Evolutionary conservation across 345 rosid species (phyloP), one percentile per base, ranked within the genome.

Genomic region (Boechera divaricarpa): DNA sequence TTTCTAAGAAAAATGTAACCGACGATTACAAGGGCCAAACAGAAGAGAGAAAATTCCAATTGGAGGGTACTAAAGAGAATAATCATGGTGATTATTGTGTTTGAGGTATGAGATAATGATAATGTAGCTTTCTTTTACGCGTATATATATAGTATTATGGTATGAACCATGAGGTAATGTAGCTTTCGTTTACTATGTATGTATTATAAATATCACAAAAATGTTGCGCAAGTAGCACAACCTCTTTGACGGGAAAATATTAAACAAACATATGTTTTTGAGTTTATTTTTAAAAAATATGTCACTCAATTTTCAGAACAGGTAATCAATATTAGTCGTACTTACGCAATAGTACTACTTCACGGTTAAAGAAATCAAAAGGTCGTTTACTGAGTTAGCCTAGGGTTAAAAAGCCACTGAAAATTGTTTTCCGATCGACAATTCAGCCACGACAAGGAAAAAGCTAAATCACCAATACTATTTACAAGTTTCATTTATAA

Each of bases 1-100:
- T 77, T 77, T 6, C 36, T 38, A 10, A 57, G 18, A 7, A 70
- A 70, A 56, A 64, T 49, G 66, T 70, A 77, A 55, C 60, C 44
- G 21, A 24, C 24, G 76, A 64, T 49, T 45, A 59, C 35, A 71
- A 70, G 31, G 26, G 6, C 53, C 36, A 71, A 57, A 39, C 67
- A 63, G 67, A 71, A 48, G 44, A 77, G 77, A 13, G 24, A 38
- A 49, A 71, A 6, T 21, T 21, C 24, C 24, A 21, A 21, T 6
- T 42, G 80, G 24, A 69, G 38, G 52, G 10, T 61, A 52, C 5
- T 68, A 31, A 68, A 76, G 35, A 76, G 18, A 41, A 60, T 2
- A 69, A 33, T 52, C 80, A 76, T 76, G n/a, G 56, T 53, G 55
- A 33, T 52, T 60, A 29, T 32, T 61, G 38, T 60, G 63, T 53